These are phyloP conservation scores for Candida xiaguanensis DNA, from an alignment of 805 yeast species.

Conservation along the genomic window DNA sequence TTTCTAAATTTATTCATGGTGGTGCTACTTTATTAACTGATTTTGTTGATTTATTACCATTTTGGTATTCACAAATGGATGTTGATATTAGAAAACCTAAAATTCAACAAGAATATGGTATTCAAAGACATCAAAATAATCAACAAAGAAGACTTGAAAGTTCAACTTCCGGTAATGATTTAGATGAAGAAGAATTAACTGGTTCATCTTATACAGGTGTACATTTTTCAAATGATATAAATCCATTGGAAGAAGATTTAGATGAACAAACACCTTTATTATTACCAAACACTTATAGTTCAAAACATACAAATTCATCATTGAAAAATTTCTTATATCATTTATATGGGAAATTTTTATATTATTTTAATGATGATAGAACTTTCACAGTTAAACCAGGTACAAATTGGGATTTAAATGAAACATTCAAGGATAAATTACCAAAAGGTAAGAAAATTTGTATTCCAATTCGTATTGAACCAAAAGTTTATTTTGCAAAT, in stretches of 20 bases:
- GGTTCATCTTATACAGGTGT: slow-evolving; percentile 31
- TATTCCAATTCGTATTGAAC: slow-evolving; percentile 95
- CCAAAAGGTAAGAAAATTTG: slow-evolving; percentile 89
- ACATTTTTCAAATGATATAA: slow-evolving; percentile 42
- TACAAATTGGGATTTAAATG: slow-evolving; percentile 41
- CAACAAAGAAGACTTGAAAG: slow-evolving; percentile 18
- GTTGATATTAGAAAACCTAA: slow-evolving; percentile 91
- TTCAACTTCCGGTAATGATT: slow-evolving; percentile 49
- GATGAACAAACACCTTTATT: slow-evolving; percentile 43
- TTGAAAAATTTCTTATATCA: slow-evolving; percentile 28
- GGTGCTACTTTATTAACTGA: slow-evolving; percentile 89
- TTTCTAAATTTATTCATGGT: slow-evolving; percentile 96
- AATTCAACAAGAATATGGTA: slow-evolving; percentile 55
- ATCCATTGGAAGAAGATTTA: slow-evolving; percentile 50
- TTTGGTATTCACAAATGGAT: slow-evolving; percentile 97
- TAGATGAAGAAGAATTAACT: slow-evolving; percentile 66
- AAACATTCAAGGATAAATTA: slow-evolving; percentile 50
- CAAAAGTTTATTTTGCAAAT: slow-evolving; percentile 97
- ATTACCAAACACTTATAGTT: slow-evolving; percentile 32
- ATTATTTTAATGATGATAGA: slow-evolving; percentile 43
- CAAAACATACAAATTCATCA: slow-evolving; percentile 26
- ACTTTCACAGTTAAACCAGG: slow-evolving; percentile 43
- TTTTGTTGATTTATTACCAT: slow-evolving; percentile 80
- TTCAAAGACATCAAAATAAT: slow-evolving; percentile 40
- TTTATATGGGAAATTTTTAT: slow-evolving; percentile 34